phyloP scores from a whole-genome alignment of 495 filamentous ascomycete species.

The Hamigera avellanea region DNA sequence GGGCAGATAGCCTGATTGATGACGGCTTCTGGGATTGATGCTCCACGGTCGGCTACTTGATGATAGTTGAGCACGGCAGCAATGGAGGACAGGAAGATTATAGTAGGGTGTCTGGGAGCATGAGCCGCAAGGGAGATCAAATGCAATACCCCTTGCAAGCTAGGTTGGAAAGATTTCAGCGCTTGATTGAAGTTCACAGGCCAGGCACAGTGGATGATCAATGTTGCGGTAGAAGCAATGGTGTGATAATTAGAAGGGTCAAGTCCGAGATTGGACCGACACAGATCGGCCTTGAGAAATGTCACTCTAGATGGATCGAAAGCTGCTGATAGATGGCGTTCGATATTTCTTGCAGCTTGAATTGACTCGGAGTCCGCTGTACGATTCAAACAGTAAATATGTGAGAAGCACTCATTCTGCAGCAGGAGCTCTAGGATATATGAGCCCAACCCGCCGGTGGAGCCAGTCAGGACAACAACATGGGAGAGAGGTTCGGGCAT shows the following conservation, averaged over 20 bases:
- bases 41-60: conserved; percentile 1
- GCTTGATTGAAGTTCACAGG: conserved; percentile 24
- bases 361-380: conserved; percentile 16
- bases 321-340: conserved; percentile 3
- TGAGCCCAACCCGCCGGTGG: conserved; percentile 19
- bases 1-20: conserved; percentile 5
- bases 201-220: conserved; percentile 25
- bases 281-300: conserved; percentile 10
- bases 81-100: conserved; percentile 6
- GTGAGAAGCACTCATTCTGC: conserved; percentile 2
- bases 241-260: conserved; percentile 7
- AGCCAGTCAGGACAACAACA: conserved; percentile 19
- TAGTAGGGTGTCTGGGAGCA: conserved; percentile 8
- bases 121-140: conserved; percentile 12
- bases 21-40: conserved; percentile 6
- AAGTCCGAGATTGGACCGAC: conserved; percentile 13
- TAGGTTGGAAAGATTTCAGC: conserved; percentile 17
- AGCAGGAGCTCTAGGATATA: conserved; percentile 15
- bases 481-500: neutral
- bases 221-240: neutral
- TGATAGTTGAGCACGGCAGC: conserved; percentile 1
- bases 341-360: neutral
- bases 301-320: conserved; percentile 1
- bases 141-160: conserved; percentile 11
- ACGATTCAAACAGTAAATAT: conserved; percentile 17